Evolutionary conservation across 1,139 yeast species (phyloP), one percentile per base, ranked within the genome.

Genomic region (Hyphopichia buzzinii): DNA sequence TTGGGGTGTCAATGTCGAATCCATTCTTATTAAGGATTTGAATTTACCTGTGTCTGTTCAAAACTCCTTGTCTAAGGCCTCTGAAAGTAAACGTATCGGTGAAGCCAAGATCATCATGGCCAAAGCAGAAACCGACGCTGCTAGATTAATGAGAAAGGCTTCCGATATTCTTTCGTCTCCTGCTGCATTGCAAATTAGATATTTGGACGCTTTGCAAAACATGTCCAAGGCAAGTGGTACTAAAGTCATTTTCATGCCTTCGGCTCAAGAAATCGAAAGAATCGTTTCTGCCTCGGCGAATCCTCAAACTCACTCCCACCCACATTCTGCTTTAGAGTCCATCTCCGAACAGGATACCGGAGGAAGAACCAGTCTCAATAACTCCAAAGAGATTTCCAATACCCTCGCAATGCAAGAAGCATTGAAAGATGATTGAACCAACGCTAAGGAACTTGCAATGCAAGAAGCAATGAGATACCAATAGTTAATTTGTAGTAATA

Each of bases 161-260:
- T 87, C 89, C 34, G 88, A 83, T 57, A 81, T 83, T 39, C 71
- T 83, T 53, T 84, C 86, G 25, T 79, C 86, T 29, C 80, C 81
- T 48, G 80, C 88, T 4, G 90, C 89, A 25, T 81, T 83, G 86
- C 89, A 83, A 64, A 83, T 83, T 54, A 67, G 90, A 57, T 83
- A 83, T 56, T 71, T 83, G 57, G 90, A 83, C 51, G 89, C 89
- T n/a, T 79, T 83, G 78, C 87, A 81, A 59, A 69, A 67, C 41
- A 82, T 83, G 88, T 85, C 88, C 25, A 77, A 67, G 49, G 54
- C 72, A 29, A 67, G 86, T 3, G 74, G 75, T 39, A 64, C 85
- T 13, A 79, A 81, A 60, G 89, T 83, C 40, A 82, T 83, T 22
- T 83, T 83, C 59, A 82, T 83, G 88, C 89, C 90, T 4, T 65